Evolutionary conservation across 2,329 filamentous ascomycete species (phyloP), one percentile per base, ranked within the genome.

Genomic region (Drechslera avenae): DNA sequence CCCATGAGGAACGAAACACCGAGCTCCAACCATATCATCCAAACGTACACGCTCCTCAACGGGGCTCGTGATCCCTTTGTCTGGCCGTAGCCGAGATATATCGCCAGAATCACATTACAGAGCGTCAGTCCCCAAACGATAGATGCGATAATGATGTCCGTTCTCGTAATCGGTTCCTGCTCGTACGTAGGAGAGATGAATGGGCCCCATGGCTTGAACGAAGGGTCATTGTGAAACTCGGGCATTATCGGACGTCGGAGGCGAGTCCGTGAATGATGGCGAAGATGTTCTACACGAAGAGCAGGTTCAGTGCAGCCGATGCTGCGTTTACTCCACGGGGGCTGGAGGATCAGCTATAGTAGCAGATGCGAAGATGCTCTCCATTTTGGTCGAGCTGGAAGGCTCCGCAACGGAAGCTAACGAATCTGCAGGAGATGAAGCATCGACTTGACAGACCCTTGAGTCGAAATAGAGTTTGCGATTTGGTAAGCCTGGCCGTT

Each of bases 1-100:
- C 70, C 73, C 64, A 81, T 80, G 7, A 69, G 54, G 9, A 77
- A 64, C 9, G 74, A 79, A 3, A 76, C 75, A 1, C 69, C 2
- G 3, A 80, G 68, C 57, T 81, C 79, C 21, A 74, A 43, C 79
- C 78, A 81, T 46, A 81, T 74, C 75, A 81, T 75, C 69, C 75
- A 76, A 0, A 81, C 69, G 51, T 80, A 80, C 1, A 72, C 64
- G 52, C 77, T 78, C 12, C 62, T 54, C 18, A 69, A 26, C 6
- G 70, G 56, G 48, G 58, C 59, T 12, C 68, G 59, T 3, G 69
- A 69, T 3, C 46, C 57, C 10, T 31, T 66, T 39, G 47, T 73
- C 59, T 62, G 70, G 41, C 14, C 34, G 39, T 62, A 68, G 7
- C 66, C 73, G n/a, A 67, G 59, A 47, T 67, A 77, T 32, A 73